Evolutionary conservation across 768 basidiomycete genomes (phyloP).

Genomic region (Leccinellum albellum): DNA sequence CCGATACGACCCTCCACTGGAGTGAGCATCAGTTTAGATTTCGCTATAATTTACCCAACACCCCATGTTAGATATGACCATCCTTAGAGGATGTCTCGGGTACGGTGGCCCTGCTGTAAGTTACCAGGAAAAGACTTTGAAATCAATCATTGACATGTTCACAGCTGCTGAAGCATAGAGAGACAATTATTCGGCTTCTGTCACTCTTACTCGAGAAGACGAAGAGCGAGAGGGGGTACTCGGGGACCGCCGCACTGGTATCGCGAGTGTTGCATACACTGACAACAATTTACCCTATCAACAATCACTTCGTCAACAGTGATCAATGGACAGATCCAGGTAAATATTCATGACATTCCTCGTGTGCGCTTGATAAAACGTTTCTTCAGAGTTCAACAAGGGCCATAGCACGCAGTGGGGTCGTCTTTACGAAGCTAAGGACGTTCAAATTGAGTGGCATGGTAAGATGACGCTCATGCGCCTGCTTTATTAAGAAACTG

Average conservation of each 20-base stretch:
- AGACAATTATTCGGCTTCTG: slow-evolving; percentile 60
- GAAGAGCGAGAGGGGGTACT: slow-evolving; percentile 86
- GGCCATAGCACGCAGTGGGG: slow-evolving; percentile 77
- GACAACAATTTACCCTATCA: slow-evolving; percentile 70
- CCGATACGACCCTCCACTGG: slow-evolving; percentile 91
- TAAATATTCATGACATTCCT: slow-evolving; percentile 30
- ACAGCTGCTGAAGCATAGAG: slow-evolving; percentile 68
- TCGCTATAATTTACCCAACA: slow-evolving; percentile 1
- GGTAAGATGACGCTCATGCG: slow-evolving; percentile 35
- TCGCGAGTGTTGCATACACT: slow-evolving; percentile 73
- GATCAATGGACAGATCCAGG: slow-evolving; percentile 77
- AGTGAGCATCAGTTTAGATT: slow-evolving; percentile 45
- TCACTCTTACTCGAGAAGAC: slow-evolving; percentile 70
- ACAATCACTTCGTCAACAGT: slow-evolving; percentile 76
- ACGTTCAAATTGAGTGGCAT: slow-evolving; percentile 88
- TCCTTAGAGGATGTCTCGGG: slow-evolving; percentile 78
- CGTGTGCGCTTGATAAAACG: not conserved
- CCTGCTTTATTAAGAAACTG: slow-evolving; percentile 10
- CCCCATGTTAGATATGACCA: slow-evolving; percentile 58
- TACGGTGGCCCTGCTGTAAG: slow-evolving; percentile 64
- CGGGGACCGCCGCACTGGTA: slow-evolving; percentile 72
- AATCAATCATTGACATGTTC: not conserved
- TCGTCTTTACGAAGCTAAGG: slow-evolving; percentile 66
- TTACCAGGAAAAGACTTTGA: slow-evolving; percentile 1
- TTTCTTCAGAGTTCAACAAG: slow-evolving; percentile 51